These are phyloP conservation scores for Volvox reticuliferus DNA, from an alignment of 139 green algal genomes.

Conservation along the genomic window DNA sequence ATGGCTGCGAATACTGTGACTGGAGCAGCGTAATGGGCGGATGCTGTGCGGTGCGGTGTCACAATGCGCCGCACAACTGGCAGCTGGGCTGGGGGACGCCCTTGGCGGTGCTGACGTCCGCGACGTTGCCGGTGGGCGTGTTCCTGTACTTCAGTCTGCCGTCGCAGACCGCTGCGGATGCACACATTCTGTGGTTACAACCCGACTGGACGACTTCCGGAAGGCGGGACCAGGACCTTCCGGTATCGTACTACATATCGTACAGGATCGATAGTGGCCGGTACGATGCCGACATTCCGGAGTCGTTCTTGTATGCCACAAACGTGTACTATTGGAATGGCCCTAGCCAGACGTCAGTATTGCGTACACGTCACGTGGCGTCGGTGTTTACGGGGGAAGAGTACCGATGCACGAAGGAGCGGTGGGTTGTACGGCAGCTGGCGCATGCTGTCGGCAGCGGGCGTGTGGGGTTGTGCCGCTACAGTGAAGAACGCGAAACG, in stretches of 20 bases:
- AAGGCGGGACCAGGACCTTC: neutral
- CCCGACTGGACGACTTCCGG: conserved; percentile 44
- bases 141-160: conserved; percentile 45
- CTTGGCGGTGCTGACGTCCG: conserved; percentile 29
- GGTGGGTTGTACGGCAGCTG: conserved; percentile 26
- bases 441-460: conserved; percentile 19
- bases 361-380: conserved; percentile 10
- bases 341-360: neutral
- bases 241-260: conserved; percentile 37
- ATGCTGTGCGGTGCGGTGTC: conserved; percentile 60
- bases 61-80: conserved; percentile 62
- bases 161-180: conserved; percentile 8
- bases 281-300: conserved; percentile 47
- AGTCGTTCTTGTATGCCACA: conserved; percentile 46
- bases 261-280: conserved; percentile 49
- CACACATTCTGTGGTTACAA: conserved; percentile 28
- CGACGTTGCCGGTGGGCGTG: neutral
- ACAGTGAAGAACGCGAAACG: conserved; percentile 3
- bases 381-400: conserved; percentile 30
- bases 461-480: conserved; percentile 36
- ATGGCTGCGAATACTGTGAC: conserved; percentile 57
- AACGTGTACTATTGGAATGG: conserved; percentile 54
- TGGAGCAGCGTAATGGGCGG: conserved; percentile 51
- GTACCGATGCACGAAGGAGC: conserved; percentile 2
- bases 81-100: conserved; percentile 59